phyloP scores from a whole-genome alignment of 169 alveolate species.

The Toxoplasma gondii region DNA sequence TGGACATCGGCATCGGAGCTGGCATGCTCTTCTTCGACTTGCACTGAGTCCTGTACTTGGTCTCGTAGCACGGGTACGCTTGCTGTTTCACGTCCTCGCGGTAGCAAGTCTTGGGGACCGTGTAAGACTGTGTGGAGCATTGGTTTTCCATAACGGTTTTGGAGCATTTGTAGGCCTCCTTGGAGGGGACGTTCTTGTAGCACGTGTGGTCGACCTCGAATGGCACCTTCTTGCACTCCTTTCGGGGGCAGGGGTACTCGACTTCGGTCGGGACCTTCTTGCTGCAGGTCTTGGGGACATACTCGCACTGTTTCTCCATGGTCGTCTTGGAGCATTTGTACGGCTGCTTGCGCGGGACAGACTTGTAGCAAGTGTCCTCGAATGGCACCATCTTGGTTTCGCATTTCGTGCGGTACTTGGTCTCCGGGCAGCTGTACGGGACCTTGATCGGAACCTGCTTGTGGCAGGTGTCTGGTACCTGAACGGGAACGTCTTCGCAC shows the following conservation, averaged over 20 bases:
- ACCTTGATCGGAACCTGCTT: slow-evolving; percentile 31
- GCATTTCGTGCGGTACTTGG: slow-evolving; percentile 54
- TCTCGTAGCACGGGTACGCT: slow-evolving; percentile 59
- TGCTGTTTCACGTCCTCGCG: slow-evolving; percentile 48
- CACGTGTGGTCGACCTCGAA: slow-evolving; percentile 53
- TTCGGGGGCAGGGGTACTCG: slow-evolving; percentile 55
- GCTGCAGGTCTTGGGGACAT: slow-evolving; percentile 63
- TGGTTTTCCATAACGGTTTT: slow-evolving; percentile 45
- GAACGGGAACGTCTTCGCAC: slow-evolving; percentile 56
- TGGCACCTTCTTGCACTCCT: slow-evolving; percentile 48
- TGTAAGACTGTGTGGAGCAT: slow-evolving; percentile 45
- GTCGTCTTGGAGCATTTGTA: slow-evolving; percentile 60
- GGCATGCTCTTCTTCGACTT: not conserved
- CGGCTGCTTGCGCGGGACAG: slow-evolving; percentile 37
- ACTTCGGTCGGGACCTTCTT: slow-evolving; percentile 53
- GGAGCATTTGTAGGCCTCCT: slow-evolving; percentile 54
- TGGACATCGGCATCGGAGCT: not conserved
- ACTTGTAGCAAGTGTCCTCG: slow-evolving; percentile 50
- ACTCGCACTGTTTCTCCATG: slow-evolving; percentile 55
- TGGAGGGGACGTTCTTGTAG: slow-evolving; percentile 44
- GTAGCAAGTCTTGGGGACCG: slow-evolving; percentile 60
- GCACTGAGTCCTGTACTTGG: slow-evolving; percentile 59
- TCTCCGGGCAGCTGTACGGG: slow-evolving; percentile 38
- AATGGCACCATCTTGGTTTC: slow-evolving; percentile 28
- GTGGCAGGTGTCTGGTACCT: slow-evolving; percentile 51